These are phyloP conservation scores for Salinomyces thailandicus DNA, from an alignment of 2,329 filamentous ascomycete genomes.

Conservation along the genomic window DNA sequence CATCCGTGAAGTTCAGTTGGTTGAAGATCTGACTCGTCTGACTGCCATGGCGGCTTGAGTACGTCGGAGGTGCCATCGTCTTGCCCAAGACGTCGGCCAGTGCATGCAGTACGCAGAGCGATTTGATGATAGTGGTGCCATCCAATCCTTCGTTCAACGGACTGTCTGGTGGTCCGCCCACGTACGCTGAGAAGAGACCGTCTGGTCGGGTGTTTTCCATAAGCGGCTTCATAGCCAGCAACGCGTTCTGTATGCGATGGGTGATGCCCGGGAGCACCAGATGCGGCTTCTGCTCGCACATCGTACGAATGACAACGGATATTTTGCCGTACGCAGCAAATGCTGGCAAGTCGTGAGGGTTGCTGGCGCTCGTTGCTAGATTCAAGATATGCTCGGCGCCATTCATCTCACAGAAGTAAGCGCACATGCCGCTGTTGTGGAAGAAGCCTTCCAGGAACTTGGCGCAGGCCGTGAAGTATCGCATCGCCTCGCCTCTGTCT, in stretches of 20 bases:
- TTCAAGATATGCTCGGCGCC: conserved; percentile 78
- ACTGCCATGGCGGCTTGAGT: conserved; percentile 30
- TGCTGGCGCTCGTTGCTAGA: conserved; percentile 68
- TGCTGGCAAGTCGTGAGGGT: conserved; percentile 63
- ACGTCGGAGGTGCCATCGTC: conserved; percentile 18
- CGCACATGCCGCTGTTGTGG: conserved; percentile 60
- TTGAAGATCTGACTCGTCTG: conserved; percentile 59
- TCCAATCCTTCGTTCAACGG: conserved; percentile 28
- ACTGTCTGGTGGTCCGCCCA: conserved; percentile 6
- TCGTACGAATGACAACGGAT: conserved; percentile 60
- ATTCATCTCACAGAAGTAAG: conserved; percentile 63
- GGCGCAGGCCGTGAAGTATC: conserved; percentile 63
- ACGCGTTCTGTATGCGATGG: conserved; percentile 57
- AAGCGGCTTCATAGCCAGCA: conserved; percentile 59
- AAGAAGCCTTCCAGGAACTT: conserved; percentile 72
- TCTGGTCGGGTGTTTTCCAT: conserved; percentile 29
- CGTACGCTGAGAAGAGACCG: conserved; percentile 13
- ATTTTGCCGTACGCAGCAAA: conserved; percentile 59
- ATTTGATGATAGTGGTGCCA: conserved; percentile 70
- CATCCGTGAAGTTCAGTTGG: conserved; percentile 72
- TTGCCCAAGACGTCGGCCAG: conserved; percentile 60
- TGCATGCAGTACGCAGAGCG: conserved; percentile 64
- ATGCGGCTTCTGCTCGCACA: conserved; percentile 72
- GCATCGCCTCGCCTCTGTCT: conserved; percentile 11
- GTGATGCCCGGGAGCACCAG: conserved; percentile 73